Base-by-base conservation (phyloP, 1,139 yeast genomes). In the Magnusiomyces suaveolens region DNA sequence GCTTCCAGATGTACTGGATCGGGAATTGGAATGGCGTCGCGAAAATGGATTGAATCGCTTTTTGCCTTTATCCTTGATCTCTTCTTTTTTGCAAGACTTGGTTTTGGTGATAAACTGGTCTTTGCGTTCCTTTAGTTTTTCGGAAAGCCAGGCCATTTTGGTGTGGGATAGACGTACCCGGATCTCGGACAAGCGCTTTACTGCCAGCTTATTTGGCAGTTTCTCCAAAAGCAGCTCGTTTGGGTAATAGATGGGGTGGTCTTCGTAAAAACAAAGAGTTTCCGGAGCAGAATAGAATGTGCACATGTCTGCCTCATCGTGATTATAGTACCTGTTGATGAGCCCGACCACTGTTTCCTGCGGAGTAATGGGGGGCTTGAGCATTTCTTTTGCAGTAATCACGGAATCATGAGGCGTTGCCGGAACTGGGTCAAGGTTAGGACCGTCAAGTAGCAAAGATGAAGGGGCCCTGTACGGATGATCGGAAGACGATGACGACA, bases 181-280 rank as follows among this genome's bases (percentile, higher is more conserved):
- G 20, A 48, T 46, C 24, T 50, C 54, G 32, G 51, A 48, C 14
- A 51, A 41, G 20, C 57, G 51, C 33, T 54, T 54, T 25, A 60
- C 48, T 6, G 62, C 58, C 18, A 50, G 23, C 36, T 60, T 60
- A 25, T 56, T 56, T 20, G 66, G 60, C 52, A 66, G 65, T 50
- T 60, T 52, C 56, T 66, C 69, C 46, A 67, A 58, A 36, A 67
- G 61, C 32, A 66, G 56, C 52, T 67, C 70, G 55, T 67, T 67
- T 26, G 70, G 70, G 10, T 64, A 58, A 12, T 29, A 29, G 36
- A 29, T 29, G 36, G 36, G 36, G 6, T 29, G 36, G 12, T 29
- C 12, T 29, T 29, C 36, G 12, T 29, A 12, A 29, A 29, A 29
- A 12, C 12, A 29, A 29, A 29, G 36, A 29, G 36, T 6, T 12